Evolutionary conservation across 352 stramenopile genomes (phyloP).

Genomic region (Phytophthora macrochlamydospora): DNA sequence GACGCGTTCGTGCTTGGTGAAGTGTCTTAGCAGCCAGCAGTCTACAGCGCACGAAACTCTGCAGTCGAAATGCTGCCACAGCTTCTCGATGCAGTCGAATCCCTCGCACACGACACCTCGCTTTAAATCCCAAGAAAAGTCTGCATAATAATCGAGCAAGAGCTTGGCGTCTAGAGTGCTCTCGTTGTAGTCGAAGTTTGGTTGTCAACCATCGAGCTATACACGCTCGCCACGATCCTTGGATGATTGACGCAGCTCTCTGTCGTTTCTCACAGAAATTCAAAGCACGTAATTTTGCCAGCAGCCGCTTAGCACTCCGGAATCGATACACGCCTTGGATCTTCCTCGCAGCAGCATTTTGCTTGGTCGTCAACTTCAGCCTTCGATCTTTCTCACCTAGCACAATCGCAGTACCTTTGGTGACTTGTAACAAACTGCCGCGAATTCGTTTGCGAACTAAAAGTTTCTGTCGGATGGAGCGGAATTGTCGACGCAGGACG

Average conservation of each 20-base stretch:
- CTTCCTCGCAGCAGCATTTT: constrained; percentile 26
- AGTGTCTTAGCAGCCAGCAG: constrained; percentile 44
- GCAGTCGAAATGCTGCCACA: constrained; percentile 41
- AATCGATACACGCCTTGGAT: constrained; percentile 48
- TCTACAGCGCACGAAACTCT: constrained; percentile 37
- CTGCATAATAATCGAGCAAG: constrained; percentile 33
- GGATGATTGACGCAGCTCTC: constrained; percentile 28
- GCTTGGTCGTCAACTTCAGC: constrained; percentile 21
- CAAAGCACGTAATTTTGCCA: constrained; percentile 39
- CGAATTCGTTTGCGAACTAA: constrained; percentile 71
- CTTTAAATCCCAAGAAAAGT: constrained; percentile 55
- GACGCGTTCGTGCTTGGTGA: constrained; percentile 14
- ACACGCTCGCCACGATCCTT: constrained; percentile 42
- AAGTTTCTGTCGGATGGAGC: constrained; percentile 52
- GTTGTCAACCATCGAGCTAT: constrained; percentile 20
- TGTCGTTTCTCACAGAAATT: constrained; percentile 27
- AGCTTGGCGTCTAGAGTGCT: constrained; percentile 26
- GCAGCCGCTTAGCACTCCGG: constrained; percentile 31
- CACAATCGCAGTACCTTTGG: constrained; percentile 67
- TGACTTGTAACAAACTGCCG: constrained; percentile 60
- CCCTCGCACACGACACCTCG: constrained; percentile 46
- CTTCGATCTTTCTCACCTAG: constrained; percentile 62
- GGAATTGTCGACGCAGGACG: constrained; percentile 54
- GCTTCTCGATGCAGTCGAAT: constrained; percentile 36
- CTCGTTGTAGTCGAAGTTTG: constrained; percentile 33